phyloP scores from a whole-genome alignment of 306 rosid genomes.

The Canavalia gladiata region DNA sequence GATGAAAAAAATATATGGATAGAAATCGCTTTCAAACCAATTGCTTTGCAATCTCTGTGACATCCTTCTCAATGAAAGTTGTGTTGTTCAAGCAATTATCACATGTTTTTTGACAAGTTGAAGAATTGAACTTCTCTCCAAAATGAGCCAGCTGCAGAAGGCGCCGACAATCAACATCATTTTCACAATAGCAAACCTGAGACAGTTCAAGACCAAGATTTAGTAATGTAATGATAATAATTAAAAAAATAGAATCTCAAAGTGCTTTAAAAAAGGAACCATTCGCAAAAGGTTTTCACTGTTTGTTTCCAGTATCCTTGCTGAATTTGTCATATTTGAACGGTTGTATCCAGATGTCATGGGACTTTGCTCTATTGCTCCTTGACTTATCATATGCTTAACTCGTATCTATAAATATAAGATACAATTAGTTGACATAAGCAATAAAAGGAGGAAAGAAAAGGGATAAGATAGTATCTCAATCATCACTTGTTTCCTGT shows the following conservation, averaged over 20 bases:
- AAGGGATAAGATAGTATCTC: conserved; percentile 15
- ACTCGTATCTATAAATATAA: conserved; percentile 77
- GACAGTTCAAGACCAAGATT: conserved; percentile 47
- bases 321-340: conserved; percentile 66
- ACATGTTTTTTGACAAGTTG: conserved; percentile 89
- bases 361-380: conserved; percentile 74
- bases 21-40: conserved; percentile 68
- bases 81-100: conserved; percentile 85
- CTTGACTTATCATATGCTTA: conserved; percentile 91
- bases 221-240: conserved; percentile 13
- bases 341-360: conserved; percentile 69
- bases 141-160: conserved; percentile 90
- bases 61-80: conserved; percentile 84
- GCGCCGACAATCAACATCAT: conserved; percentile 91
- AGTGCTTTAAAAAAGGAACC: conserved; percentile 59
- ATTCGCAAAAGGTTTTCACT: conserved; percentile 88
- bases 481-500: conserved; percentile 37
- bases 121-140: conserved; percentile 91
- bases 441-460: conserved; percentile 7
- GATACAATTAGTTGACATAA: conserved; percentile 35
- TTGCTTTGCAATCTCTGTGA: conserved; percentile 84
- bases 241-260: conserved; percentile 4
- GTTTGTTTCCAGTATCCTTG: conserved; percentile 88
- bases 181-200: conserved; percentile 97
- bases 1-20: conserved; percentile 35